Base-by-base conservation (phyloP, 1,284 basidiomycete species). In the Cutaneotrichosporon dermatis region DNA sequence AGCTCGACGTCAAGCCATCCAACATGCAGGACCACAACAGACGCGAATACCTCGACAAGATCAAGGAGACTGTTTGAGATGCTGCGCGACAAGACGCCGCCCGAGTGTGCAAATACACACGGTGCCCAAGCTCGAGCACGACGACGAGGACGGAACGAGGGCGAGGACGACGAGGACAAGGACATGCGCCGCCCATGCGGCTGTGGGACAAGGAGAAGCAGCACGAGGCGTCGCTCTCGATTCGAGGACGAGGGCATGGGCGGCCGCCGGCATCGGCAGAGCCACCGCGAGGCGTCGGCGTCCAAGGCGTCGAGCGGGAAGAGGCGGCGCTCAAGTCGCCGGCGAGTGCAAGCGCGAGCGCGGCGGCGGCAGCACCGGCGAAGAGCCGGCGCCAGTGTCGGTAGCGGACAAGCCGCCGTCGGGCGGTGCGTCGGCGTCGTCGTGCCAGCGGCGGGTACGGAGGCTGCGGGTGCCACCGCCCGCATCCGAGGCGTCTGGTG, bases 11-110 rank as follows among this genome's bases (percentile, higher is more conserved):
- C 34, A 89, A 89, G 66, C 82, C 93, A 4, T 95, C 92, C 37
- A 99, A 99, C 75, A 91, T 93, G 73, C 92, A 97, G 68, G 94
- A 99, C 71, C 82, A 95, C 80, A 99, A 99, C 74, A 91, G 91
- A 2, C 85, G 85, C 8, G 89, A 90, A 66, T 99, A 99, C 74
- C 82, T 99, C 52, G 90, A 96, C 57, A 91, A 95, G 62, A 87
- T 98, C 63, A 93, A 91, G 76, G 84, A 86, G 57, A 91, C 94
- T 53, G 90, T 97, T 4, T 86, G 92, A 98, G 69, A 89, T 95
- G 68, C 76, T 98, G 63, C 82, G 91, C 61, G 86, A 90, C 63
- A 84, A 87, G 57, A 88, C 88, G 89, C 89, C 1, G 92, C 92
- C 11, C 93, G 1, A 88, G 92, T 73, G 88, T 95, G 6, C 92